These are phyloP conservation scores for Leccinum solheimii DNA, from an alignment of 1,284 basidiomycete genomes.

Conservation along the genomic window DNA sequence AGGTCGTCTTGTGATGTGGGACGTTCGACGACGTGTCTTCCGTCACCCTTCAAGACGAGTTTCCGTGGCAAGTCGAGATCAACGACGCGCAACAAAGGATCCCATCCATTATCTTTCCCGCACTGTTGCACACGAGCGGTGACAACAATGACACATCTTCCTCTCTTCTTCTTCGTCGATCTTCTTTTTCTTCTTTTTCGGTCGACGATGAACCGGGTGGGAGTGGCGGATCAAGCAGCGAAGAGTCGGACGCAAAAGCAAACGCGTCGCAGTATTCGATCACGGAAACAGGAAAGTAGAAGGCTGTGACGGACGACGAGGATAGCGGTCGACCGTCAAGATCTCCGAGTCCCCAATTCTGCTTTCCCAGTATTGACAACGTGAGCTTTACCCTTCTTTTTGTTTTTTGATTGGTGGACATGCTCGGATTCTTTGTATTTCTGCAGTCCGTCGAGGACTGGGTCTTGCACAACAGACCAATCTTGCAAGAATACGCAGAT, in stretches of 20 bases:
- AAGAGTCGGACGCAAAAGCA: slow-evolving; percentile 5
- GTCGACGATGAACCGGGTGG: not conserved
- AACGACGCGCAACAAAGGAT: slow-evolving; percentile 6
- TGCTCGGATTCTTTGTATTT: not conserved
- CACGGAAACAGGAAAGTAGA: slow-evolving; percentile 18
- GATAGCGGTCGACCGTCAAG: not conserved
- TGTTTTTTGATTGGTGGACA: not conserved
- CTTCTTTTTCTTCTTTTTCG: not conserved
- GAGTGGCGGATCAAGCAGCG: not conserved
- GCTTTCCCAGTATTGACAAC: not conserved
- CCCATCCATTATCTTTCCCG: slow-evolving; percentile 19
- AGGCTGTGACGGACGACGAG: not conserved
- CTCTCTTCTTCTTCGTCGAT: not conserved
- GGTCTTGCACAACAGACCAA: slow-evolving; percentile 23
- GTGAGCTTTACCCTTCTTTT: slow-evolving; percentile 10
- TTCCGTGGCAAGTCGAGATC: slow-evolving; percentile 4
- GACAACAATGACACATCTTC: not conserved
- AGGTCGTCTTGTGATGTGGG: not conserved
- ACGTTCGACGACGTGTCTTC: slow-evolving; percentile 13
- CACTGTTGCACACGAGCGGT: slow-evolving; percentile 16
- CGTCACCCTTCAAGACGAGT: slow-evolving; percentile 12
- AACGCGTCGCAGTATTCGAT: not conserved
- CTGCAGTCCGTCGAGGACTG: slow-evolving; percentile 23
- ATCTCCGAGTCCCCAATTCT: slow-evolving; percentile 4
- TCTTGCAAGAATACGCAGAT: slow-evolving; percentile 31